These are phyloP conservation scores for Fusarium camptoceras DNA, from an alignment of 2,329 filamentous ascomycete species.

Conservation along the genomic window DNA sequence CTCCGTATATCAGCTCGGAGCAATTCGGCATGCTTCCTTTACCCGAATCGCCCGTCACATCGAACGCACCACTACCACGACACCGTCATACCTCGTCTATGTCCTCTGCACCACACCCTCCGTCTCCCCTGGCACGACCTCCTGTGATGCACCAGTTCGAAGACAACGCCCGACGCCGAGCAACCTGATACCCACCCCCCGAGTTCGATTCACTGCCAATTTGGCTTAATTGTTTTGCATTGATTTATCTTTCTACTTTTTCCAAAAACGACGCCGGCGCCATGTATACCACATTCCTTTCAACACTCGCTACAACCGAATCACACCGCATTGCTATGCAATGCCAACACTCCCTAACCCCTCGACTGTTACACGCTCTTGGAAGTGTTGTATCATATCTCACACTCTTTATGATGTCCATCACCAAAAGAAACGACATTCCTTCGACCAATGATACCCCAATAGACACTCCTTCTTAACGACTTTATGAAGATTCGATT, in stretches of 20 bases:
- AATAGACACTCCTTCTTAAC: constrained; percentile 54
- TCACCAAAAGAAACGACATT: constrained; percentile 40
- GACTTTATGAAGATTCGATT: constrained; percentile 53
- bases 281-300: constrained; percentile 55
- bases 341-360: constrained; percentile 50
- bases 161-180: constrained; percentile 53
- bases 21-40: constrained; percentile 58
- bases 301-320: constrained; percentile 50
- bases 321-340: constrained; percentile 44
- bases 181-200: constrained; percentile 40
- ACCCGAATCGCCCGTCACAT: constrained; percentile 59
- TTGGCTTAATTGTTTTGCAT: constrained; percentile 35
- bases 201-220: constrained; percentile 36
- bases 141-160: constrained; percentile 48
- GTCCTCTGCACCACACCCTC: constrained; percentile 52
- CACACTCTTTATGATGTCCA: constrained; percentile 51
- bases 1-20: constrained; percentile 59
- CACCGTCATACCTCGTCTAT: constrained; percentile 55
- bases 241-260: constrained; percentile 37
- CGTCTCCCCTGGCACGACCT: constrained; percentile 51
- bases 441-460: constrained; percentile 51
- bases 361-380: constrained; percentile 26
- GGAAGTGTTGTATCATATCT: constrained; percentile 50
- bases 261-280: constrained; percentile 49
- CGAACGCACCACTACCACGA: constrained; percentile 51